Percentiles rank a stretch among this genome's conserved stretches.
These are phyloP conservation scores for Stygiomarasmius scandens DNA, from an alignment of 1,284 basidiomycete genomes.

Conservation along the genomic window DNA sequence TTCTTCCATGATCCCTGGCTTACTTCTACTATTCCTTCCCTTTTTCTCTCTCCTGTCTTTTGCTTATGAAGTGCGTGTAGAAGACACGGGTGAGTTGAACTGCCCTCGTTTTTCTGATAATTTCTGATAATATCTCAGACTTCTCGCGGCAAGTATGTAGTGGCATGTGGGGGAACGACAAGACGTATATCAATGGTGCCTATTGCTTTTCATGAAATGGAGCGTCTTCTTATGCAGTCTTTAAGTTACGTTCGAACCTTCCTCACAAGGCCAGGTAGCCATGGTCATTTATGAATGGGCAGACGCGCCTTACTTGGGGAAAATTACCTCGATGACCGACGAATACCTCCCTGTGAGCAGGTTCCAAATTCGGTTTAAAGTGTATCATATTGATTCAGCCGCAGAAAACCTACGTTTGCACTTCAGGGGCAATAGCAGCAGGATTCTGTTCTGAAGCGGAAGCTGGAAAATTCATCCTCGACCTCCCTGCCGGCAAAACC, in stretches of 20 bases:
- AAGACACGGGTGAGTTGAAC: slow-evolving; percentile 49
- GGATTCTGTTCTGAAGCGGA: slow-evolving; percentile 72
- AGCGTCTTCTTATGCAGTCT: slow-evolving; percentile 14
- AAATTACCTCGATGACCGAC: slow-evolving; percentile 58
- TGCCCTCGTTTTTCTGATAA: neutral
- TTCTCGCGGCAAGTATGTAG: slow-evolving; percentile 89
- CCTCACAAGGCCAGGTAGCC: slow-evolving; percentile 89
- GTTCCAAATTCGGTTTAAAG: neutral
- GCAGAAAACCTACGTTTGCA: slow-evolving; percentile 94
- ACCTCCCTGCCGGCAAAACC: slow-evolving; percentile 61
- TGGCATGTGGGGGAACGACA: slow-evolving; percentile 87
- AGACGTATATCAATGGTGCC: slow-evolving; percentile 85
- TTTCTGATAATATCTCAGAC: slow-evolving; percentile 43
- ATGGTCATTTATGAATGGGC: slow-evolving; percentile 96
- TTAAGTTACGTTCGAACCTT: slow-evolving; percentile 79
- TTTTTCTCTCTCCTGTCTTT: slow-evolving; percentile 26
- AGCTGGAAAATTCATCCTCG: slow-evolving; percentile 85
- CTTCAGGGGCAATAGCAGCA: slow-evolving; percentile 67
- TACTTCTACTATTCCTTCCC: neutral
- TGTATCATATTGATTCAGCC: slow-evolving; percentile 23
- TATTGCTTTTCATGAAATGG: slow-evolving; percentile 3
- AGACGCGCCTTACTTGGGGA: slow-evolving; percentile 86
- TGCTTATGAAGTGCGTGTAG: slow-evolving; percentile 67
- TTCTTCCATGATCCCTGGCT: slow-evolving; percentile 10
- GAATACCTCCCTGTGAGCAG: slow-evolving; percentile 66